These are phyloP conservation scores for Russula sp. DNA, from an alignment of 768 basidiomycete species.

Conservation along the genomic window DNA sequence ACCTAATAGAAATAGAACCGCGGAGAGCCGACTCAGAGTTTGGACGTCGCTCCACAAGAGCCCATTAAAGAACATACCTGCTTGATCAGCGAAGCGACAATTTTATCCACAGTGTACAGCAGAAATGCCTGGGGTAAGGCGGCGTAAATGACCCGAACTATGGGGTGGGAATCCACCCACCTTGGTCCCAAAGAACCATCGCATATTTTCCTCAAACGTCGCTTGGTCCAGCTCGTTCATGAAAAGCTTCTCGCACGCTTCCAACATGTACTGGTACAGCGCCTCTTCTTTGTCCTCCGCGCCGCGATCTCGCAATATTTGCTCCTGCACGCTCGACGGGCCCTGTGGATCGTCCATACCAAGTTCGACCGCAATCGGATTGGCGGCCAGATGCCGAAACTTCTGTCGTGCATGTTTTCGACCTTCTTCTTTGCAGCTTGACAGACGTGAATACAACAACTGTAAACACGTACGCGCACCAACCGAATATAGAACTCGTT, in stretches of 20 bases:
- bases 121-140: conserved; percentile 67
- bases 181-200: conserved; percentile 91
- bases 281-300: conserved; percentile 53
- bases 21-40: conserved; percentile 4
- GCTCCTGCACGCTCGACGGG: conserved; percentile 60
- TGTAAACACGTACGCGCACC: conserved; percentile 37
- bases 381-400: conserved; percentile 63
- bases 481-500: conserved; percentile 9
- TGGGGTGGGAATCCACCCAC: conserved; percentile 40
- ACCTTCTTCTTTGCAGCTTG: conserved; percentile 81
- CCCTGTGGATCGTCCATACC: conserved; percentile 85
- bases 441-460: conserved; percentile 85
- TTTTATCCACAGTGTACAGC: conserved; percentile 91
- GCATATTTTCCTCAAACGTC: conserved; percentile 93
- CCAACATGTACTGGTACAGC: conserved; percentile 85
- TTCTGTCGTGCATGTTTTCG: conserved; percentile 63
- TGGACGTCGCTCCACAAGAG: neutral
- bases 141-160: conserved; percentile 33
- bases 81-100: conserved; percentile 86
- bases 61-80: conserved; percentile 53
- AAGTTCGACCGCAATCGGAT: conserved; percentile 78
- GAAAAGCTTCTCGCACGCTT: conserved; percentile 90
- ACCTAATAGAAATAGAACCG: conserved; percentile 49
- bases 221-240: conserved; percentile 88
- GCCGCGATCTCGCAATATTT: conserved; percentile 54